Conservation (phyloP, 768 basidiomycete genomes). For the Lactarius sanguifluus region DNA sequence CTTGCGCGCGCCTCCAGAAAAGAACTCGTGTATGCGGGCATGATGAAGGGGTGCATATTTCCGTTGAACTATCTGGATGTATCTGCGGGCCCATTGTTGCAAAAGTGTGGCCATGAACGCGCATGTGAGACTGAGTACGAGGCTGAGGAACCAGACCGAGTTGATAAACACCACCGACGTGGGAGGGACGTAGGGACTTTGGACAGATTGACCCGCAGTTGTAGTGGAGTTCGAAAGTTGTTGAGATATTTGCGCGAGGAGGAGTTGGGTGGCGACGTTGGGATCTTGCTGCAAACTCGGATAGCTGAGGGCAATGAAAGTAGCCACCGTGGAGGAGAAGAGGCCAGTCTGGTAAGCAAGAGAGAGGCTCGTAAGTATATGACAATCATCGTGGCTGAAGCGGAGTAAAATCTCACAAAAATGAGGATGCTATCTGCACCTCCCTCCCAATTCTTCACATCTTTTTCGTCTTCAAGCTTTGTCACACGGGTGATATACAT, state of each 20-base stretch:
- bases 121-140: slow-evolving; percentile 17
- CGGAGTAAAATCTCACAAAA: not conserved
- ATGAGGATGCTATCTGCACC: not conserved
- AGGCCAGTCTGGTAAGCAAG: not conserved
- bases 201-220: not conserved
- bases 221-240: not conserved
- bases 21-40: slow-evolving; percentile 9
- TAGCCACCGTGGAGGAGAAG: not conserved
- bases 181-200: not conserved
- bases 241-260: not conserved
- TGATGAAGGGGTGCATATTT: slow-evolving; percentile 2
- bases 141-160: slow-evolving; percentile 18
- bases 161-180: slow-evolving; percentile 10
- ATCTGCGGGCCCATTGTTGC: slow-evolving; percentile 17
- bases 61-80: slow-evolving; percentile 10
- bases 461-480: not conserved
- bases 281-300: not conserved
- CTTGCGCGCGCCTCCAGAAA: slow-evolving; percentile 3
- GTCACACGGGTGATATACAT: not conserved
- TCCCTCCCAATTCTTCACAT: not conserved
- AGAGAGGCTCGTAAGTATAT: not conserved
- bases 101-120: slow-evolving; percentile 17
- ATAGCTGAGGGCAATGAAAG: not conserved
- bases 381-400: no score
- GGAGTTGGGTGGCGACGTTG: not conserved